Evolutionary conservation across 768 basidiomycete genomes (phyloP), one percentile per base, ranked within the genome.

Genomic region (Podaxis pistillaris): DNA sequence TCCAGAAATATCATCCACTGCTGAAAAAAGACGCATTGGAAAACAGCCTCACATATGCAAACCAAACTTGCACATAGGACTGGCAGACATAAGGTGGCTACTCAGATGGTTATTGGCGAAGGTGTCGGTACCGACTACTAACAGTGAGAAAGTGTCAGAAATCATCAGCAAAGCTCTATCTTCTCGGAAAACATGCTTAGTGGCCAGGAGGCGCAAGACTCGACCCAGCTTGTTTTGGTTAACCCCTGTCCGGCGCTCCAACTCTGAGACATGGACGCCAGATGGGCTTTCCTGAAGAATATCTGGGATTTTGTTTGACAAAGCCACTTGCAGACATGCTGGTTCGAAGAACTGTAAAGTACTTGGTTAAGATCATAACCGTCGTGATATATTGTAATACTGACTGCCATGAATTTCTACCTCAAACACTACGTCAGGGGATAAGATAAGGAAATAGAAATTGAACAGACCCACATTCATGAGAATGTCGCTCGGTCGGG

Each of bases 21-120:
- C 13, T 7, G 24, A 5, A 1, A 50, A 28, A 15, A 30, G 12
- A 11, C 4, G n/a, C 13, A 26, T 33, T 15, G 36, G n/a, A 30
- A 4, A 3, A 50, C 4, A 17, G 11, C 4, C 66, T 22, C 57
- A 74, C 70, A 74, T 22, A 49, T 73, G 70, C 11, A 66, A 50
- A 2, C 73, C 67, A 8, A 74, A 57, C 33, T 62, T 66, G 15
- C 68, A 69, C 4, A 78, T 59, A 2, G 70, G 68, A 46, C 70
- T 69, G 4, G 56, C 61, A 4, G 72, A 70, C 1, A 73, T 58
- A 4, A 79, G 67, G 19, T 72, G 68, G 33, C 74, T 65, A 52
- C 75, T 77, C 11, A 81, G 70, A 3, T 77, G 73, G 65, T 80
- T 81, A 64, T 81, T 79, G 12, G 76, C 73, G 57, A 78, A 81